Evolutionary conservation across 257 asterid species (phyloP), one percentile per base, ranked within the genome.

Genomic region (Echites panduratus): DNA sequence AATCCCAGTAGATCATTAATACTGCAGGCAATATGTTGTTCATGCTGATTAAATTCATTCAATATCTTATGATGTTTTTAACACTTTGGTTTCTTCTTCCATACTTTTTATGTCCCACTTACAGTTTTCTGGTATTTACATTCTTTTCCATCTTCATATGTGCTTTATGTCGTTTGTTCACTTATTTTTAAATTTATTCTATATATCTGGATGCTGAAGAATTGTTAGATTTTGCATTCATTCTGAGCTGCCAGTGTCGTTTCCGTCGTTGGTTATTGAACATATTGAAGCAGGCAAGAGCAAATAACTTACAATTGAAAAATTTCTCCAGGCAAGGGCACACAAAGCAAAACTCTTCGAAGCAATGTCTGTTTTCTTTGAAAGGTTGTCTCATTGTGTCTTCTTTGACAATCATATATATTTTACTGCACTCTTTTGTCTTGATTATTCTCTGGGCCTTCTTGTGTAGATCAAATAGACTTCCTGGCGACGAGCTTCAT

Each of bases 361-460:
- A 78, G 90, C 99, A 74, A 94, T 94, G 99, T 87, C 80, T 57
- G 80, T 88, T 77, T 94, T 89, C 83, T 94, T 94, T 81, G 96
- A 91, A 77, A 91, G 99, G 99, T 94, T 50, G 40, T 72, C 45
- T 5, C 68, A 41, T 22, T 53, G 22, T 40, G 65, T 53, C 59
- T 64, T 63, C 10, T 59, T 52, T 40, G 29, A 26, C 54, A 73
- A 71, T 38, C 49, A n/a, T 38, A 38, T 38, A 64, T 64, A 2
- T 32, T 38, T 17, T 53, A 52, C 75, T 70, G 70, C 66, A 43
- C 66, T 35, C 74, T 72, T 82, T 63, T 80, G 65, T 70, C 74
- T 72, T 82, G 66, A 82, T 67, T 70, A 61, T 75, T 85, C 62
- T 77, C 16, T 76, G 47, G 66, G 20, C 62, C 47, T 38, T 50